Conservation (phyloP, 495 filamentous ascomycete species). For the Penicillium parvum region DNA sequence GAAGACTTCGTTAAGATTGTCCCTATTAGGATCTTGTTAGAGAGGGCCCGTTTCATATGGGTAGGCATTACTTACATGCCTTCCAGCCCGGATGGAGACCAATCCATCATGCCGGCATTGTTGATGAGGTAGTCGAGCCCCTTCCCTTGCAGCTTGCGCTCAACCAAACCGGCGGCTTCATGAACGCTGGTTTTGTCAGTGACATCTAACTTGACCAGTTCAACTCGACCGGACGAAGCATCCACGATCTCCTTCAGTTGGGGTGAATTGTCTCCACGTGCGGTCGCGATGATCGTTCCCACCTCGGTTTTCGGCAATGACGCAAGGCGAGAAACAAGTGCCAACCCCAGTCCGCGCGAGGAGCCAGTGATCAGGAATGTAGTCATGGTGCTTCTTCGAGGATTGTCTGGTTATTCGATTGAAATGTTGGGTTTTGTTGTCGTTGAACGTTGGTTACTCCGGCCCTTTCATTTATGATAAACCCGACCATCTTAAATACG, state of each 20-base stretch:
- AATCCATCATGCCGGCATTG: constrained; percentile 39
- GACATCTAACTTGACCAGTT: constrained; percentile 45
- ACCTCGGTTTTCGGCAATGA: constrained; percentile 27
- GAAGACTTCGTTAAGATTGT: constrained; percentile 38
- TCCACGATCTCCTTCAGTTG: constrained; percentile 22
- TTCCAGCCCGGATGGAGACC: constrained; percentile 20
- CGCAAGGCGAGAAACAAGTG: constrained; percentile 37
- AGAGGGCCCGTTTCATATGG: neutral
- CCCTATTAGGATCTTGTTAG: constrained; percentile 11
- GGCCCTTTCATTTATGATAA: too few relatives aligned
- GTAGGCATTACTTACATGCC: constrained; percentile 26
- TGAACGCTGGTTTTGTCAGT: constrained; percentile 37
- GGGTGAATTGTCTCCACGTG: constrained; percentile 26
- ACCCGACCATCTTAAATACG: neutral
- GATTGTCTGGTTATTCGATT: too few relatives aligned
- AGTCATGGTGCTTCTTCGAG: too few relatives aligned
- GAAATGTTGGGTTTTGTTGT: too few relatives aligned
- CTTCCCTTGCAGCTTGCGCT: constrained; percentile 34
- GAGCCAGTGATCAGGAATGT: constrained; percentile 34
- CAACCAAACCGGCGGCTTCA: constrained; percentile 34
- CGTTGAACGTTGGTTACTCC: neutral
- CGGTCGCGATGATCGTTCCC: constrained; percentile 33
- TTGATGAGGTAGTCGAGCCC: constrained; percentile 51
- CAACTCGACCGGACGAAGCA: constrained; percentile 29
- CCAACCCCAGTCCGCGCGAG: constrained; percentile 53